Conservation (phyloP, 441 rosid genomes). For the Flueggea neowawraea region DNA sequence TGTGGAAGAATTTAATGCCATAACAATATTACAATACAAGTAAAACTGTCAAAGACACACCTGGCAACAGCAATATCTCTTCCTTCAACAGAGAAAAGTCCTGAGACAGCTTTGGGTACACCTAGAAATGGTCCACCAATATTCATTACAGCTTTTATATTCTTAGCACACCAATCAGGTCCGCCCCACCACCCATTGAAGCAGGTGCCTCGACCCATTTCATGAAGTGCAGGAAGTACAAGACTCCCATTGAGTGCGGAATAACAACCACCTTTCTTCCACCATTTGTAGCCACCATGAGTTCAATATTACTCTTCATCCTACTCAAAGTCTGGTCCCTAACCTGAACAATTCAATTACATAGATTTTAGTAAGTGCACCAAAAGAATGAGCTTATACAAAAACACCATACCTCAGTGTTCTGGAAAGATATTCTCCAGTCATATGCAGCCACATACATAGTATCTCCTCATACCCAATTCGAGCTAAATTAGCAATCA, state of each 20-base stretch:
- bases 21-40: background rate
- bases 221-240: conserved; percentile 79
- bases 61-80: conserved; percentile 76
- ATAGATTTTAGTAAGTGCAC: too few species aligned
- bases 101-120: conserved; percentile 67
- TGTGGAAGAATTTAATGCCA: background rate
- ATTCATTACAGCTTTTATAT: conserved; percentile 72
- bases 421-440: conserved; percentile 96
- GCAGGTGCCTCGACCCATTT: conserved; percentile 90
- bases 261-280: conserved; percentile 65
- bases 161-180: conserved; percentile 71
- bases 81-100: conserved; percentile 75
- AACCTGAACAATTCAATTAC: conserved; percentile 33
- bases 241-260: conserved; percentile 84
- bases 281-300: conserved; percentile 63
- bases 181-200: conserved; percentile 89
- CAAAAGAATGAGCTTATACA: background rate
- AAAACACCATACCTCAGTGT: conserved; percentile 64
- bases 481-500: conserved; percentile 91
- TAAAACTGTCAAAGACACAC: conserved; percentile 15
- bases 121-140: conserved; percentile 80
- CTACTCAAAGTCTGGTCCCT: conserved; percentile 73
- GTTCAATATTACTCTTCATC: conserved; percentile 64
- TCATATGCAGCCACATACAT: conserved; percentile 98
- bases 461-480: conserved; percentile 93